A percentile compares a stretch with the other conserved stretches of the same genome.
phyloP scores from a whole-genome alignment of 345 rosid species.

The Sisymbrium altissimum region DNA sequence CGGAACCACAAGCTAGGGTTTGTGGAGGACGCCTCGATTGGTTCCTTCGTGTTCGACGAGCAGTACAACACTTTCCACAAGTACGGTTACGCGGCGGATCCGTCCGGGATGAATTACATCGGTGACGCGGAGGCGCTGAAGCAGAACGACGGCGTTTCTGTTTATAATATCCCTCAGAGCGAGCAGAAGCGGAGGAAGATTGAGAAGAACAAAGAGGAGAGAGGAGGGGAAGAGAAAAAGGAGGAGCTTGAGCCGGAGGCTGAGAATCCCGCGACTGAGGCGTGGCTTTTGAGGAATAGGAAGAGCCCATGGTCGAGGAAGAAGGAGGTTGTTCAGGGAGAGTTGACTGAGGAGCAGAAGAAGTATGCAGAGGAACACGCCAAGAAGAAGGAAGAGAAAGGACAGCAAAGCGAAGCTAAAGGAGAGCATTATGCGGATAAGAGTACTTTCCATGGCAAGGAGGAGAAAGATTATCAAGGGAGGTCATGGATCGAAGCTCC shows the following conservation, averaged over 20 bases:
- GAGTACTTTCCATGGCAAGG: conserved; percentile 94
- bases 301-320: conserved; percentile 97
- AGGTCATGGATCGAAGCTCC: conserved; percentile 95
- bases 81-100: conserved; percentile 87
- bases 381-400: conserved; percentile 88
- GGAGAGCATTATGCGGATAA: conserved; percentile 79
- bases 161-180: conserved; percentile 72
- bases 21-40: conserved; percentile 89
- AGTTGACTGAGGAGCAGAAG: conserved; percentile 95
- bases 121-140: conserved; percentile 72
- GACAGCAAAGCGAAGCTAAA: conserved; percentile 53
- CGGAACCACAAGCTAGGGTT: conserved; percentile 96
- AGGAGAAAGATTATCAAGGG: conserved; percentile 94
- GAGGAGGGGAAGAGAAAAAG: conserved; percentile 35
- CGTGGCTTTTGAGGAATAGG: conserved; percentile 78
- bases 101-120: conserved; percentile 69
- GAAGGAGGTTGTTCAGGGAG: conserved; percentile 74
- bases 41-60: conserved; percentile 82
- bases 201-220: conserved; percentile 53
- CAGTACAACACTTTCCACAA: conserved; percentile 88
- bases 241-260: conserved; percentile 45
- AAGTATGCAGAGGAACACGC: conserved; percentile 94
- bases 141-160: conserved; percentile 63
- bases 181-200: conserved; percentile 77
- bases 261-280: conserved; percentile 77